Base-by-base conservation (phyloP, 1,284 basidiomycete species). In the Moesziomyces antarcticus region DNA sequence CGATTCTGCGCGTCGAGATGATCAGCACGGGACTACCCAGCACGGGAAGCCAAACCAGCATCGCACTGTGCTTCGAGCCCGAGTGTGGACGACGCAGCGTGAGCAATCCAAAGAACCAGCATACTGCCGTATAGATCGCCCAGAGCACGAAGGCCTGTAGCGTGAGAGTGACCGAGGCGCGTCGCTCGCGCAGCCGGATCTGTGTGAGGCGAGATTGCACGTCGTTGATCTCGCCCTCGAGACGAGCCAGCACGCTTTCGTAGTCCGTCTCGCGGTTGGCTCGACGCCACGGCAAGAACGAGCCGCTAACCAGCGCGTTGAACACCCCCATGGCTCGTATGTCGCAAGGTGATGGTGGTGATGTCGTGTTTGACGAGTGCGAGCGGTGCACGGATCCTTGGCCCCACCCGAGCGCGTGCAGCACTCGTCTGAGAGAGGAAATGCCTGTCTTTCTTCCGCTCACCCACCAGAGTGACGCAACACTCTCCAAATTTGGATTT, bases 101-200 rank as follows among this genome's bases (percentile, higher is more conserved):
- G 4, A 75, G 56, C 13, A 68, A 54, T 5, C 73, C 73, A 18
- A 75, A 62, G 45, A 89, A 86, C 85, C 93, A 98, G 93, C 95
- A 97, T 53, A 92, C 78, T 24, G 87, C 89, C 43, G 91, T 87
- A 86, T 96, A 97, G 20, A 89, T 83, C 30, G 89, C 88, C 94
- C 94, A 98, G 40, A 88, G 84, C 1, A 90, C 88, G 70, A 96
- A 85, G 0, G 93, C 91, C 82, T 93, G 96, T 6, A 93, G 84
- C 1, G 94, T 94, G 49, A 93, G 89, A 30, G 92, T 86, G 47
- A 95, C 87, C 13, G 91, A 91, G 3, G 92, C 88, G 3, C 94
- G 88, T 41, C 93, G 89, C 84, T 97, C 92, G 24, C 94, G 90
- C 50, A 93, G 86, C 11, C 93, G 90, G 78, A 98, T 92, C 82